A percentile compares a stretch with the other conserved stretches of the same genome.
These are phyloP conservation scores for Aspergillus sp. DNA, from an alignment of 2,329 filamentous ascomycete species.

Conservation along the genomic window DNA sequence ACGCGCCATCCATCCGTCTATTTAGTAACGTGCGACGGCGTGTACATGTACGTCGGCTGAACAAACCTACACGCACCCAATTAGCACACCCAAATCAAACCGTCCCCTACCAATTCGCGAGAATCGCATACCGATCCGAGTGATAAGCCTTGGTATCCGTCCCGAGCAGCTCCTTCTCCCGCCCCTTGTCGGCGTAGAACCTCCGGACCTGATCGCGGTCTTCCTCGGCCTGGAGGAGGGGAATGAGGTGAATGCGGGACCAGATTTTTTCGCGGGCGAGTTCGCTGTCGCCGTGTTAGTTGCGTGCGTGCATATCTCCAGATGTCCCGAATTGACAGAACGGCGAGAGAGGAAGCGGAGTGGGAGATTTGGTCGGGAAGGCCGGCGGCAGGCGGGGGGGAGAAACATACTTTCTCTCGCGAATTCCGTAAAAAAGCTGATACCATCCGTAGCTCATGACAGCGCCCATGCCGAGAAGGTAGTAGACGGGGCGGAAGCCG, in stretches of 20 bases:
- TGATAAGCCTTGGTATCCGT: conserved; percentile 79
- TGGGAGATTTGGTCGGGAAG: not conserved
- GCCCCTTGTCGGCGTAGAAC: conserved; percentile 73
- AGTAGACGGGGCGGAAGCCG: conserved; percentile 74
- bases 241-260: conserved; percentile 89
- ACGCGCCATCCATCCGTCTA: too few species aligned
- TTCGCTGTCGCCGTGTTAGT: conserved; percentile 52
- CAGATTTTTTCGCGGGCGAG: conserved; percentile 96
- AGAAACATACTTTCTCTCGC: conserved; percentile 74
- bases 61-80: conserved; percentile 54
- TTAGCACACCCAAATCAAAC: conserved; percentile 4
- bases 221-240: conserved; percentile 88
- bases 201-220: conserved; percentile 89
- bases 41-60: conserved; percentile 67
- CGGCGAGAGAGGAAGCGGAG: conserved; percentile 8
- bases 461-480: conserved; percentile 65
- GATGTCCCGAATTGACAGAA: conserved; percentile 7
- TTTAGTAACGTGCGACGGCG: conserved; percentile 55
- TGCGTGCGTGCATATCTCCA: too few species aligned
- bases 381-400: conserved; percentile 1
- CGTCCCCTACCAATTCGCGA: not conserved
- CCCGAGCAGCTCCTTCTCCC: conserved; percentile 85
- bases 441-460: conserved; percentile 90
- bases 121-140: conserved; percentile 62
- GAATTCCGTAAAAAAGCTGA: conserved; percentile 68